Percentiles rank a stretch among this genome's conserved stretches.
phyloP scores from a whole-genome alignment of 768 basidiomycete species.

The Tephrocybe sp. region DNA sequence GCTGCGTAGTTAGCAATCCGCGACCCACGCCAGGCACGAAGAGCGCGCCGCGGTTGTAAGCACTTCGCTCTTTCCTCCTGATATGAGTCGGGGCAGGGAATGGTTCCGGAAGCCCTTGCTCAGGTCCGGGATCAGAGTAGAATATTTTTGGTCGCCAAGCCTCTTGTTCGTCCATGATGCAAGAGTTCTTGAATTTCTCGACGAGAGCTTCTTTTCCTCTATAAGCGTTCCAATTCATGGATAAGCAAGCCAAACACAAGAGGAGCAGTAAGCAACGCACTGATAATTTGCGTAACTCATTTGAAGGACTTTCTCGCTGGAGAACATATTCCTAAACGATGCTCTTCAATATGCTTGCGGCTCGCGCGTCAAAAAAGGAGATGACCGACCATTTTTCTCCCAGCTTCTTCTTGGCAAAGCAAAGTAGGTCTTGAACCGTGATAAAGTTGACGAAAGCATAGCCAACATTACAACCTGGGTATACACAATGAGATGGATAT shows the following conservation, averaged over 20 bases:
- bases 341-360: background rate
- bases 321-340: conserved; percentile 79
- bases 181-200: conserved; percentile 89
- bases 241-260: conserved; percentile 4
- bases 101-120: conserved; percentile 74
- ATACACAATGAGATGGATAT: background rate
- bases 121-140: conserved; percentile 67
- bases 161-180: conserved; percentile 86
- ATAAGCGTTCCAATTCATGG: too few relatives aligned
- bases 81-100: conserved; percentile 85
- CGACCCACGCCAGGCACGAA: conserved; percentile 42
- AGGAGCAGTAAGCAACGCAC: conserved; percentile 43
- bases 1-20: conserved; percentile 10
- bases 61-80: conserved; percentile 80
- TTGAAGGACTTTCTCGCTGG: conserved; percentile 86
- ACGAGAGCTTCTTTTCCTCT: conserved; percentile 90
- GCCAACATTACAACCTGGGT: conserved; percentile 70
- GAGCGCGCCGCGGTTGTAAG: conserved; percentile 71
- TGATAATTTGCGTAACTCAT: conserved; percentile 94
- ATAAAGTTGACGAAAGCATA: conserved; percentile 94
- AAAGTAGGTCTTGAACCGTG: conserved; percentile 69
- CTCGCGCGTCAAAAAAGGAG: background rate
- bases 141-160: conserved; percentile 86
- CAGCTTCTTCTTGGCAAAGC: conserved; percentile 70
- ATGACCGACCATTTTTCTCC: conserved; percentile 78